phyloP scores from a whole-genome alignment of 192 early-diverging fungal genomes.

The Coemansia sp. region DNA sequence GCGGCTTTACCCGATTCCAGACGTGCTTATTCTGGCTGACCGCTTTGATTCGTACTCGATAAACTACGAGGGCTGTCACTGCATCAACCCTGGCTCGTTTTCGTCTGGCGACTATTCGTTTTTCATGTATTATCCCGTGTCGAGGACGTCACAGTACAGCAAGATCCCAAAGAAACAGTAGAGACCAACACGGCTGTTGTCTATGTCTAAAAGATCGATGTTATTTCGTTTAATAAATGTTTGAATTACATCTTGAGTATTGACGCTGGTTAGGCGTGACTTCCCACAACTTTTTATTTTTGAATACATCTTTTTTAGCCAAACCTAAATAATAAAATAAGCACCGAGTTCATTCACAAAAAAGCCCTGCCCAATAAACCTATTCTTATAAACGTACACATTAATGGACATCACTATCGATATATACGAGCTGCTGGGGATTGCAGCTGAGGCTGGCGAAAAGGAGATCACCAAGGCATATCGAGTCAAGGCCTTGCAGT shows the following conservation, averaged over 20 bases:
- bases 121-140: conserved; percentile 74
- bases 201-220: no score
- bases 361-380: no score
- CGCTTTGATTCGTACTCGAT: conserved; percentile 75
- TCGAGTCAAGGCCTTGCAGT: conserved; percentile 72
- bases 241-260: no score
- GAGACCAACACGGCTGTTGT: no score
- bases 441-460: conserved; percentile 69
- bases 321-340: no score
- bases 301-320: no score
- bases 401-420: conserved; percentile 15
- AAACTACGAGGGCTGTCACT: conserved; percentile 74
- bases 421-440: conserved; percentile 85
- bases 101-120: conserved; percentile 63
- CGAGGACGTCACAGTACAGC: conserved; percentile 53
- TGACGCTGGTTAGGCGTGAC: no score
- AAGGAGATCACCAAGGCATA: conserved; percentile 79
- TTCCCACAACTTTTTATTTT: conserved; percentile 3
- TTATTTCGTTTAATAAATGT: no score
- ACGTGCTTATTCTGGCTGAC: conserved; percentile 84
- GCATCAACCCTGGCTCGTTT: conserved; percentile 79
- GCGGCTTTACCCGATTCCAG: conserved; percentile 84
- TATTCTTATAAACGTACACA: no score
- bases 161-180: conserved; percentile 28
- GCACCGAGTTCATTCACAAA: no score